Percentiles rank a stretch among this genome's conserved stretches.
These are phyloP conservation scores for Xylariaceae sp. DNA, from an alignment of 2,329 filamentous ascomycete species.

Conservation along the genomic window DNA sequence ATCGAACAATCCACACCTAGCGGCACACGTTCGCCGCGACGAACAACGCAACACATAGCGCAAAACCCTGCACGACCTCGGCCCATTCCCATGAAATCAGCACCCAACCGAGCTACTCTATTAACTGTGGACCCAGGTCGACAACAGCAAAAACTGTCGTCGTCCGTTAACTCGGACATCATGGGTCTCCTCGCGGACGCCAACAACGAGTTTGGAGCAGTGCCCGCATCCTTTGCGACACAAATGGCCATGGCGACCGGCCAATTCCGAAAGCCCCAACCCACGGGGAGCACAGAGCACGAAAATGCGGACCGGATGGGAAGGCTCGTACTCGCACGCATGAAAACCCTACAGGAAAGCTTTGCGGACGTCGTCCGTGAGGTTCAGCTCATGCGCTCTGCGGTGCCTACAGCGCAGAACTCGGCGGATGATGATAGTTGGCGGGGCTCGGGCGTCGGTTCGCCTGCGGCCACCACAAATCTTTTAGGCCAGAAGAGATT, in stretches of 20 bases:
- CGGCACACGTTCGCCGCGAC: slow-evolving; percentile 53
- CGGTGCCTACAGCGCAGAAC: slow-evolving; percentile 56
- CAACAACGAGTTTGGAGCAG: slow-evolving; percentile 65
- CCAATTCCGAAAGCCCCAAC: slow-evolving; percentile 55
- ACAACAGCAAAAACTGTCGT: slow-evolving; percentile 56
- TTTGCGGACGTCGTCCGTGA: slow-evolving; percentile 87
- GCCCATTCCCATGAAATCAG: slow-evolving; percentile 62
- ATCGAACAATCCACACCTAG: slow-evolving; percentile 46
- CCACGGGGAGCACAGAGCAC: slow-evolving; percentile 39
- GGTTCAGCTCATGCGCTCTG: slow-evolving; percentile 67
- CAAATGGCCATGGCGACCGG: slow-evolving; percentile 78
- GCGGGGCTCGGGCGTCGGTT: slow-evolving; percentile 7
- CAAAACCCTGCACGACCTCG: slow-evolving; percentile 57
- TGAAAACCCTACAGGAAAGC: slow-evolving; percentile 92
- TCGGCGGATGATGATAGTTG: slow-evolving; percentile 54
- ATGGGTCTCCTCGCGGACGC: slow-evolving; percentile 54
- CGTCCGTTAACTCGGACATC: slow-evolving; percentile 68
- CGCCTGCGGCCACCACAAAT: slow-evolving; percentile 1
- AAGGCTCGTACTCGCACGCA: slow-evolving; percentile 81
- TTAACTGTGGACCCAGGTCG: slow-evolving; percentile 56
- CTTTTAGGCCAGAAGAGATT: slow-evolving; percentile 3
- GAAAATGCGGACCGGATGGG: slow-evolving; percentile 72
- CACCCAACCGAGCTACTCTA: slow-evolving; percentile 61
- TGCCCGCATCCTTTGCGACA: slow-evolving; percentile 80
- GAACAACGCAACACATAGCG: slow-evolving; percentile 49